A percentile compares a stretch with the other conserved stretches of the same genome.
Conservation (phyloP, 257 asterid species). For the Rhazya stricta region DNA sequence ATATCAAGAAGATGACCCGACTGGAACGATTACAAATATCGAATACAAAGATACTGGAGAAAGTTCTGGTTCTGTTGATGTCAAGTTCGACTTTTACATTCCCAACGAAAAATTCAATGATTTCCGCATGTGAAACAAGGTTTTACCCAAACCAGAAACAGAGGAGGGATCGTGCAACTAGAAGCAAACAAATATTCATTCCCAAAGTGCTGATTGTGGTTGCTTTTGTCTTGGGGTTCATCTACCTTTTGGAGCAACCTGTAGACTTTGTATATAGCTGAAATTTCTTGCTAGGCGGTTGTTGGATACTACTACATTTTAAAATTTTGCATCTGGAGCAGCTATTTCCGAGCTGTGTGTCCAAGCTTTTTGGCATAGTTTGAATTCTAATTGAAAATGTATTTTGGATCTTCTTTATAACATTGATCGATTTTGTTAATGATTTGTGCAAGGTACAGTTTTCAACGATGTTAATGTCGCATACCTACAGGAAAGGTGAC, state of each 20-base stretch:
- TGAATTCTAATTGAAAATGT: background rate
- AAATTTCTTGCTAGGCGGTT: conserved; percentile 9
- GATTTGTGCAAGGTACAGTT: too few relatives aligned
- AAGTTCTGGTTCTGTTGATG: conserved; percentile 85
- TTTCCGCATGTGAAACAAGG: conserved; percentile 20
- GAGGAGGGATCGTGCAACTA: background rate
- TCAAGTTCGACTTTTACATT: conserved; percentile 81
- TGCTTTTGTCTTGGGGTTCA: conserved; percentile 2
- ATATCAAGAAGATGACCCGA: conserved; percentile 69
- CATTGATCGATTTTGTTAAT: too few relatives aligned
- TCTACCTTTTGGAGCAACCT: background rate
- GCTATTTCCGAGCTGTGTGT: background rate
- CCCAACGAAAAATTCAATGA: conserved; percentile 51
- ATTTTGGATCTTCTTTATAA: background rate
- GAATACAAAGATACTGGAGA: conserved; percentile 83
- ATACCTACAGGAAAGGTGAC: too few relatives aligned
- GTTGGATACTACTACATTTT: background rate
- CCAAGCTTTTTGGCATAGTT: background rate
- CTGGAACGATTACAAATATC: conserved; percentile 63
- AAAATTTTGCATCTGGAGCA: background rate
- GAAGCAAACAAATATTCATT: conserved; percentile 10
- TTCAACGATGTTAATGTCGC: too few relatives aligned
- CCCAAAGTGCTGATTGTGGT: background rate
- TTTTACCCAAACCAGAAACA: background rate
- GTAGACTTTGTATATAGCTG: conserved; percentile 8